A percentile compares a stretch with the other conserved stretches of the same genome.
These are phyloP conservation scores for Luffa acutangula DNA, from an alignment of 306 rosid genomes.

Conservation along the genomic window DNA sequence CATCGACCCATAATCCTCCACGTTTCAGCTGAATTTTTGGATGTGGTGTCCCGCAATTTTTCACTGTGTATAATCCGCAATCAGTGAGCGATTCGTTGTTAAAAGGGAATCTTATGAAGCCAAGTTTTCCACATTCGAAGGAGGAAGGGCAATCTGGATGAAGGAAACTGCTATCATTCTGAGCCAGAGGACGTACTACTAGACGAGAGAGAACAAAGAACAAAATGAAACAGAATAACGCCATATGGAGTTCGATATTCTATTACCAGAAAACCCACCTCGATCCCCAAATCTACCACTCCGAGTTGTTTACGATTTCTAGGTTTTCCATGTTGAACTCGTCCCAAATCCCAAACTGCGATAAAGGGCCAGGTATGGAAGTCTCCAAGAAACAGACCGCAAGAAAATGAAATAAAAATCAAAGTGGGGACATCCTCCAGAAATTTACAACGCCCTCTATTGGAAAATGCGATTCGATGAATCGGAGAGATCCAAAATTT, in stretches of 20 bases:
- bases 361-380: background rate
- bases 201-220: background rate
- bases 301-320: background rate
- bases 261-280: background rate
- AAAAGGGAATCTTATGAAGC: slow-evolving; percentile 1
- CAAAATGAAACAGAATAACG: background rate
- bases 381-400: background rate
- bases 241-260: background rate
- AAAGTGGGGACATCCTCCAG: background rate
- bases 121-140: background rate
- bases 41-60: background rate
- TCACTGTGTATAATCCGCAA: background rate
- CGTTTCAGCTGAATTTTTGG: slow-evolving; percentile 4
- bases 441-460: background rate
- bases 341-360: background rate
- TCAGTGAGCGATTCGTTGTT: background rate
- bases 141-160: background rate
- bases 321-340: background rate
- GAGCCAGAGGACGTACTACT: background rate
- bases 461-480: background rate
- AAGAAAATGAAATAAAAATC: background rate
- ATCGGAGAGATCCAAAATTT: background rate
- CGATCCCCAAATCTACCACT: background rate
- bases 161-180: background rate
- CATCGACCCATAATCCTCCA: background rate